These are phyloP conservation scores for Aspergillus panamensis DNA, from an alignment of 495 filamentous ascomycete genomes.

Conservation along the genomic window DNA sequence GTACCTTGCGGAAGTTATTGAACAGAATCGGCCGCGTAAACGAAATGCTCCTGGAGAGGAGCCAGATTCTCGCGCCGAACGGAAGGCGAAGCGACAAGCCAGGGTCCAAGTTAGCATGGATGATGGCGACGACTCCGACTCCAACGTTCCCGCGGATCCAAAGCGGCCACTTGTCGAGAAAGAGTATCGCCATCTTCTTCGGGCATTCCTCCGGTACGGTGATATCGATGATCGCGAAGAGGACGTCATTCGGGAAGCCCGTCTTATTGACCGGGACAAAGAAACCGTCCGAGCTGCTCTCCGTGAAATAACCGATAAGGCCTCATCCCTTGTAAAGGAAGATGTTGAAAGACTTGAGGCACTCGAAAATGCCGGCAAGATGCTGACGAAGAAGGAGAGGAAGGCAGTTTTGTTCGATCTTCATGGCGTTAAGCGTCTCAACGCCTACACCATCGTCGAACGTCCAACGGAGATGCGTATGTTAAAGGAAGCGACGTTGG, in stretches of 20 bases:
- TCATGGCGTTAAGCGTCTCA: slow-evolving; percentile 84
- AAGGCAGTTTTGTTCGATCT: slow-evolving; percentile 95
- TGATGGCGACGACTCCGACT: slow-evolving; percentile 54
- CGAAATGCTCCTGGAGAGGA: slow-evolving; percentile 66
- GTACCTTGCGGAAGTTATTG: slow-evolving; percentile 77
- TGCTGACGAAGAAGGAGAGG: slow-evolving; percentile 90
- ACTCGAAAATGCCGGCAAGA: slow-evolving; percentile 63
- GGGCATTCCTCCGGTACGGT: slow-evolving; percentile 83
- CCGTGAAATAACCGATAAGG: slow-evolving; percentile 69
- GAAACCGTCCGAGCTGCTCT: slow-evolving; percentile 69
- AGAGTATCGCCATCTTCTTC: slow-evolving; percentile 85
- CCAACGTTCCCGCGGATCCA: slow-evolving; percentile 68
- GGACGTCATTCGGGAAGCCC: slow-evolving; percentile 80
- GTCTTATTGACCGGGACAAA: slow-evolving; percentile 72
- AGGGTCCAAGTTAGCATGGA: slow-evolving; percentile 66
- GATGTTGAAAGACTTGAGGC: slow-evolving; percentile 58
- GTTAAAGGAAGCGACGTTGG: slow-evolving; percentile 64
- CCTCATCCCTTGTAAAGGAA: slow-evolving; percentile 62
- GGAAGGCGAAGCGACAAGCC: slow-evolving; percentile 88
- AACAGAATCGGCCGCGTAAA: slow-evolving; percentile 83
- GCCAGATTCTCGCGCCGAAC: slow-evolving; percentile 72
- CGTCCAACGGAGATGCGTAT: slow-evolving; percentile 84
- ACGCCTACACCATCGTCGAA: slow-evolving; percentile 90
- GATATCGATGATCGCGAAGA: slow-evolving; percentile 80
- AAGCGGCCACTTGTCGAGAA: slow-evolving; percentile 82